These are phyloP conservation scores for Ambrosiella cleistominuta DNA, from an alignment of 2,329 filamentous ascomycete species.

Conservation along the genomic window DNA sequence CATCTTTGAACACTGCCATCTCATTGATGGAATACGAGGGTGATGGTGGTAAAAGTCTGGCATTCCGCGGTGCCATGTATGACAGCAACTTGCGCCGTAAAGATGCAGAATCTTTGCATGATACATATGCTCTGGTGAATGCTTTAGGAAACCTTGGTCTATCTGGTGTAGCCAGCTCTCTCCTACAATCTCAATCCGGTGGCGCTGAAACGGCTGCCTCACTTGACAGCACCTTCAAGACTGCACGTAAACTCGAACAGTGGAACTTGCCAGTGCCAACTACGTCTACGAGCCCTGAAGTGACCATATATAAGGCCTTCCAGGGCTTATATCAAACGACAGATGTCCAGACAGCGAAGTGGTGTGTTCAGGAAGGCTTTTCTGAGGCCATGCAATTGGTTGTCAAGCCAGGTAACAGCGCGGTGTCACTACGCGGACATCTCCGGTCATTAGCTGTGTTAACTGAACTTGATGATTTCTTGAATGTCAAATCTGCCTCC, in stretches of 20 bases:
- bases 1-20: constrained; percentile 59
- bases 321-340: constrained; percentile 57
- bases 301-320: constrained; percentile 62
- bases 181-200: constrained; percentile 50
- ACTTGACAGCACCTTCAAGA: constrained; percentile 57
- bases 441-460: constrained; percentile 52
- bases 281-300: constrained; percentile 41
- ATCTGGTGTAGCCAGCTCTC: constrained; percentile 66
- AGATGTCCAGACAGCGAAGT: constrained; percentile 34
- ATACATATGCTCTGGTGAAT: constrained; percentile 53
- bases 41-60: constrained; percentile 69
- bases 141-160: constrained; percentile 68
- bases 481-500: constrained; percentile 40
- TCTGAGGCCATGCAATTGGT: constrained; percentile 41
- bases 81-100: constrained; percentile 61
- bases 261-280: constrained; percentile 75
- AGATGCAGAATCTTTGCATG: constrained; percentile 35
- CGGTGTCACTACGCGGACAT: constrained; percentile 34
- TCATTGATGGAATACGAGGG: constrained; percentile 76
- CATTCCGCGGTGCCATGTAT: constrained; percentile 79
- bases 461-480: constrained; percentile 63
- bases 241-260: constrained; percentile 66
- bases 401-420: constrained; percentile 30
- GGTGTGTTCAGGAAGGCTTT: constrained; percentile 46
- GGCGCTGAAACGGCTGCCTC: constrained; percentile 36